A percentile compares a stretch with the other conserved stretches of the same genome.
Conservation (phyloP, 495 filamentous ascomycete species). For the Penicillium salamii region DNA sequence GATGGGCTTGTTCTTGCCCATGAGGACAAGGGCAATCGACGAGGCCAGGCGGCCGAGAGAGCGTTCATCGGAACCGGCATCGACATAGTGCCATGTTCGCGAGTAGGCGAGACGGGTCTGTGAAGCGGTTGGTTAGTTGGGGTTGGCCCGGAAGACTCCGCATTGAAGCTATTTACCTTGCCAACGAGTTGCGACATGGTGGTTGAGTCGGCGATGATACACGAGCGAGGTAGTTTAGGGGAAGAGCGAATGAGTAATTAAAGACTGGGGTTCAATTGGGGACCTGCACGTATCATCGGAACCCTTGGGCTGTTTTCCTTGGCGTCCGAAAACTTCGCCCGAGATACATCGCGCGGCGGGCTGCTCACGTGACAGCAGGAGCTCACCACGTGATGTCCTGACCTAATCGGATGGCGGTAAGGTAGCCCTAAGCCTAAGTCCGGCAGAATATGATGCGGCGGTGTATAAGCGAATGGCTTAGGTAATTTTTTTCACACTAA, state of each 20-base stretch:
- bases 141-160: slow-evolving; percentile 6
- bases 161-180: slow-evolving; percentile 34
- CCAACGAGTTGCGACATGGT: slow-evolving; percentile 48
- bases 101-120: slow-evolving; percentile 97
- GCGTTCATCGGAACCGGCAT: slow-evolving; percentile 58
- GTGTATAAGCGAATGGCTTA: no score
- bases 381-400: no score
- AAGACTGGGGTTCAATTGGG: neutral
- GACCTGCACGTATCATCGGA: neutral
- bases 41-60: slow-evolving; percentile 84
- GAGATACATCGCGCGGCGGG: no score
- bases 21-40: slow-evolving; percentile 84
- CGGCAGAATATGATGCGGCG: no score
- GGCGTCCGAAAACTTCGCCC: no score
- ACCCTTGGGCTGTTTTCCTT: neutral
- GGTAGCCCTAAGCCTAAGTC: slow-evolving; percentile 28
- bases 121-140: slow-evolving; percentile 3
- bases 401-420: no score
- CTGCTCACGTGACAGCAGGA: no score
- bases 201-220: slow-evolving; percentile 5
- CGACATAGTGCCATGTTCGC: slow-evolving; percentile 85
- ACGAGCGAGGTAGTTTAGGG: neutral
- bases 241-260: neutral
- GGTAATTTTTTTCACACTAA: no score
- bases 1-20: slow-evolving; percentile 99